Base-by-base conservation (phyloP, 2,329 filamentous ascomycete genomes). In the Fusarium kyushuense region DNA sequence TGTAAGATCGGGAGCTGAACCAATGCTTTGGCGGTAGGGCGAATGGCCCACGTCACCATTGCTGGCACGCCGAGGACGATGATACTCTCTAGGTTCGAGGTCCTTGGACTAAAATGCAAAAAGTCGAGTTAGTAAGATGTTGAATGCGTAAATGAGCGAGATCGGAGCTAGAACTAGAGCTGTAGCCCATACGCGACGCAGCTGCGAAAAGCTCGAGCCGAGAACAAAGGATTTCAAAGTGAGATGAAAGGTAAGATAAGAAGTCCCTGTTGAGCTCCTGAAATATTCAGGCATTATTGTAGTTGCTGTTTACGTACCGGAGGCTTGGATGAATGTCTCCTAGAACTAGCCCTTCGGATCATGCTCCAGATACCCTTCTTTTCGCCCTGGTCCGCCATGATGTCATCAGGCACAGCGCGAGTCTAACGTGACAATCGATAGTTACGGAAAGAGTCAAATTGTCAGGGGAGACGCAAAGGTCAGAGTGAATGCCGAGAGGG, bases 341-440 rank as follows among this genome's bases (percentile, higher is more conserved):
- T 65, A 54, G 79, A 77, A 74, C 82, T 84, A 63, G 80, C 80
- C 63, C 78, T 82, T 65, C 84, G 82, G 69, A 88, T 80, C 56
- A 88, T 76, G 62, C 79, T 78, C 82, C 81, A 83, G 63, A 86
- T 83, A 48, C 81, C 77, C 70, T 80, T 83, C 76, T 82, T 75
- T 40, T 76, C 74, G 46, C 68, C 69, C 52, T 74, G 73, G 52
- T 78, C 77, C 52, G 78, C 74, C 78, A 78, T 79, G 67, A 70
- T 74, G 67, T 63, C 70, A 70, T 74, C 29, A 45, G 59, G 49
- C 46, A 52, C 43, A 53, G 58, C 62, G 43, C 41, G 54, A 67
- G 54, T 65, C 47, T 49, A 36, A 46, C n/a, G 60, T 55, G 67
- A 69, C 57, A 40, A 58, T 61, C 46, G 27, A 54, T 60, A 36